Evolutionary conservation across 2,329 filamentous ascomycete species (phyloP).

Genomic region (Colletotrichum viniferum): DNA sequence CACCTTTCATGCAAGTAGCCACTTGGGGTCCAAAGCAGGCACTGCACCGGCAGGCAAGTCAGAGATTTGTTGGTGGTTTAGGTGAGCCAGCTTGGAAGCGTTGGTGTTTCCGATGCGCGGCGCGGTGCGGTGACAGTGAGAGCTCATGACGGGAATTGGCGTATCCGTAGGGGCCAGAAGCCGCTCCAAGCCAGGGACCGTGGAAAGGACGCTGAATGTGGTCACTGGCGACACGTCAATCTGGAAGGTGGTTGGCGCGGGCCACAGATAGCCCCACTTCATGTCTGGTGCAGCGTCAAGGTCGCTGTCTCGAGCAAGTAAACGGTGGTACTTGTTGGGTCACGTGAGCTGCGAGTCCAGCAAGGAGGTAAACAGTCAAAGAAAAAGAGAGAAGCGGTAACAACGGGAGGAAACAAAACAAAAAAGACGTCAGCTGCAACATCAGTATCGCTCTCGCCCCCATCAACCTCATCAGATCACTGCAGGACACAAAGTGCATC

Average conservation of each 20-base stretch:
- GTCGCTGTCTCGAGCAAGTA: background rate
- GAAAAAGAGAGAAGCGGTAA: background rate
- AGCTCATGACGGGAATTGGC: background rate
- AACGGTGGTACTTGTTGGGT: background rate
- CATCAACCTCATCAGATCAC: background rate
- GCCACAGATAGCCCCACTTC: background rate
- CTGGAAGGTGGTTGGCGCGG: slow-evolving; percentile 4
- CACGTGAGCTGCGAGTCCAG: background rate
- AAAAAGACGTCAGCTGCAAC: background rate
- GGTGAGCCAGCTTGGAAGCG: background rate
- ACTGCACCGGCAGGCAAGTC: background rate
- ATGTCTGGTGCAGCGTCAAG: background rate
- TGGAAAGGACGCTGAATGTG: background rate
- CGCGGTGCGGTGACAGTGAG: background rate
- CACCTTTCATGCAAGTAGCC: background rate
- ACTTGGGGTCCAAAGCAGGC: background rate
- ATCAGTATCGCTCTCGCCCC: background rate
- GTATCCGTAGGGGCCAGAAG: slow-evolving; percentile 1
- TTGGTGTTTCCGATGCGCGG: background rate
- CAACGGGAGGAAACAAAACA: background rate
- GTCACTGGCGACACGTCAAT: background rate
- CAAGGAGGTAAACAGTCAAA: background rate
- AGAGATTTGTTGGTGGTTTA: background rate
- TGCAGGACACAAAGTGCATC: background rate
- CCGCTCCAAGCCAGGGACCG: background rate